Evolutionary conservation across 768 basidiomycete species (phyloP), one percentile per base, ranked within the genome.

Genomic region (Pulveroboletus sp.): DNA sequence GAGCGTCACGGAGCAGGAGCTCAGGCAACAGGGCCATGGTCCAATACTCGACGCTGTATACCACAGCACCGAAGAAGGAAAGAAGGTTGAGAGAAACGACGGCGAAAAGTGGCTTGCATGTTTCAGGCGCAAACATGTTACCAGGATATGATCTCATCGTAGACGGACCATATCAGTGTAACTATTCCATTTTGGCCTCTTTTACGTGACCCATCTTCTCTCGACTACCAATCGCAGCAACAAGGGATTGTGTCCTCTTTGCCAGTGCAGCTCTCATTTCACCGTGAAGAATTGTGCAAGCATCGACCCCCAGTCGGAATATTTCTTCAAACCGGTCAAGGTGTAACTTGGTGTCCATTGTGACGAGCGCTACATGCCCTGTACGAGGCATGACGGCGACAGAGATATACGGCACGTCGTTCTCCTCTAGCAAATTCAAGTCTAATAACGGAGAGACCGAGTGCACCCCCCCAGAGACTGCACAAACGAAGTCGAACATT

Each of bases 71-170:
- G 96, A 99, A 68, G 96, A 99, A 70, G 95, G 96, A 6, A 91
- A 85, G 69, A 99, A 99, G 68, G 96, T 98, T 0, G 89, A 90
- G 66, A 75, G 95, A 64, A 97, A 96, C 64, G 74, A 77, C 17
- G 93, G 93, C 24, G 78, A 88, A 40, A 98, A 97, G 68, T 94
- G 86, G 85, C 76, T 95, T 30, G 91, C 89, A 6, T 95, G 93
- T 66, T 98, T 93, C 70, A 77, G 80, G 62, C 77, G 93, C 58
- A 77, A 85, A 39, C 49, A 64, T 31, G 54, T 15, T 2, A 54
- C 51, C 24, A 62, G 62, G 41, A 42, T 15, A 11, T 51, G 49
- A 39, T 15, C 37, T 31, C 48, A 47, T 31, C 8, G 18, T 52
- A 56, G 43, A 43, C 14, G 55, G 36, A 57, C 43, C 35, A 45